These are phyloP conservation scores for Echites panduratus DNA, from an alignment of 257 asterid genomes.

Conservation along the genomic window DNA sequence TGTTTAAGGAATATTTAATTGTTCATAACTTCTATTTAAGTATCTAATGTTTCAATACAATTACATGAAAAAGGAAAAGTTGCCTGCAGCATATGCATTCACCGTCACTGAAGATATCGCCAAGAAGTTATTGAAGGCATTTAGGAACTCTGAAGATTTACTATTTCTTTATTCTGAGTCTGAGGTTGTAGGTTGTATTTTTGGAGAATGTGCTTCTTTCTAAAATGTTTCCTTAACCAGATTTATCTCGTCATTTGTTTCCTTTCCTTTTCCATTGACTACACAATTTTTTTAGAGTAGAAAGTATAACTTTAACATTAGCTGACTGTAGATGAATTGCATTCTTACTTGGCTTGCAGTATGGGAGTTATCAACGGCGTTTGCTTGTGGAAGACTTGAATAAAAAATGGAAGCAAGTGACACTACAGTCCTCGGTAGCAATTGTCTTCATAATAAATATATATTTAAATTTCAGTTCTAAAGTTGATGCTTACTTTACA, in stretches of 20 bases:
- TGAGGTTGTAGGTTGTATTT: background rate
- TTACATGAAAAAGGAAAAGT: background rate
- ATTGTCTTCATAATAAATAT: constrained; percentile 12
- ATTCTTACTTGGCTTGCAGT: constrained; percentile 39
- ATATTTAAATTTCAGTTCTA: background rate
- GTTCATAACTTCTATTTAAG: background rate
- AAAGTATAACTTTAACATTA: constrained; percentile 12
- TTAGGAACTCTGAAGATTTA: background rate
- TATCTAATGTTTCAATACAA: background rate
- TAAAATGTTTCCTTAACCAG: background rate
- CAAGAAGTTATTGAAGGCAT: background rate
- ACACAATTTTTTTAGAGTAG: background rate
- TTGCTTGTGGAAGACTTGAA: constrained; percentile 70
- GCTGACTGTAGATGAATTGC: background rate
- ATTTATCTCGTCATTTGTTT: background rate
- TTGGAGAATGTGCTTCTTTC: background rate
- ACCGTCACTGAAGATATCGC: background rate
- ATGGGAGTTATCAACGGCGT: constrained; percentile 64
- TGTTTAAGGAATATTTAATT: background rate
- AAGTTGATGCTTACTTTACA: background rate
- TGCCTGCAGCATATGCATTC: background rate
- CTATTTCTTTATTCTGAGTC: background rate
- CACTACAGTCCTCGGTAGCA: constrained; percentile 58
- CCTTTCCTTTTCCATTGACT: background rate
- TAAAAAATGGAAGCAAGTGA: constrained; percentile 82